Evolutionary conservation across 108 stramenopile species (phyloP).

Genomic region (Skeletonema tropicum): DNA sequence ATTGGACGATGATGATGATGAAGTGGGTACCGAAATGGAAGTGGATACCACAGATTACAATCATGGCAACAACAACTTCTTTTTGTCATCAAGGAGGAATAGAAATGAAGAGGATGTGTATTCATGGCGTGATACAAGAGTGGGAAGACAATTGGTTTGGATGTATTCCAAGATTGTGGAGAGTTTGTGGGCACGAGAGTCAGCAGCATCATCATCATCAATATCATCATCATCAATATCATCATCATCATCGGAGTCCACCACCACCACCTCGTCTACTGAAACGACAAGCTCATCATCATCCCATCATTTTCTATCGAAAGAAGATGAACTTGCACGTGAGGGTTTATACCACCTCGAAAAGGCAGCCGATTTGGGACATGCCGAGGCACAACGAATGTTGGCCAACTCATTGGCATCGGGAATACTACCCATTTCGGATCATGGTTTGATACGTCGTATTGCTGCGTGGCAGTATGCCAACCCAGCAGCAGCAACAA

Average conservation of each 20-base stretch:
- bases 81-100: neutral
- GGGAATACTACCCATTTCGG: constrained; percentile 73
- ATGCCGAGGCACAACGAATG: constrained; percentile 78
- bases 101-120: constrained; percentile 30
- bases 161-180: constrained; percentile 18
- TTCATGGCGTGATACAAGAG: constrained; percentile 45
- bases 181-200: constrained; percentile 19
- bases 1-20: constrained; percentile 3
- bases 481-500: neutral
- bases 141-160: constrained; percentile 32
- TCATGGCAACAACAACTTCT: neutral
- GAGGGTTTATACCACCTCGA: constrained; percentile 58
- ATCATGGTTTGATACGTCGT: constrained; percentile 48
- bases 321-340: constrained; percentile 28
- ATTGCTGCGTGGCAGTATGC: constrained; percentile 34
- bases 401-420: constrained; percentile 70
- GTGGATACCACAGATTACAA: neutral
- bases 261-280: neutral
- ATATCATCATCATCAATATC: constrained; percentile 6
- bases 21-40: neutral
- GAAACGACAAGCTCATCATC: neutral
- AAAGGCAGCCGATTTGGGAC: constrained; percentile 73
- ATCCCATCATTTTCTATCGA: constrained; percentile 27
- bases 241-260: constrained; percentile 2
- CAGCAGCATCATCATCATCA: constrained; percentile 2